These are phyloP conservation scores for Daldinia vernicosa DNA, from an alignment of 495 filamentous ascomycete genomes.

Conservation along the genomic window DNA sequence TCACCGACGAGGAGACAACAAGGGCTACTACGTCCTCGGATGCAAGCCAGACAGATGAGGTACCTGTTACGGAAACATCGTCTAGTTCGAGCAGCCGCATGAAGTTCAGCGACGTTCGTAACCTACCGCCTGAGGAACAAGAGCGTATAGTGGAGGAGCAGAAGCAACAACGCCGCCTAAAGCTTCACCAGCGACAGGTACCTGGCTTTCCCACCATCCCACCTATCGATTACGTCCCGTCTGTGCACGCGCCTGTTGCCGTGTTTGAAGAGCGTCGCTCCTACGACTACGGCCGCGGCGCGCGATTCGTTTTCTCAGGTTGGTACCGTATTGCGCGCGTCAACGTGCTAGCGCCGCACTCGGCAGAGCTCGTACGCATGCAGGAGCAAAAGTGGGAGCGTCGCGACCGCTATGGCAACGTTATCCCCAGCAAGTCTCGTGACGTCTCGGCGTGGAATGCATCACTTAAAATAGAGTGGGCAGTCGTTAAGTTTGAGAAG, in stretches of 20 bases:
- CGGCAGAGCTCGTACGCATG: conserved; percentile 40
- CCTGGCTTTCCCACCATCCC: conserved; percentile 17
- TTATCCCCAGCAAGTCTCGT: conserved; percentile 1
- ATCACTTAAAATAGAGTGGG: conserved; percentile 36
- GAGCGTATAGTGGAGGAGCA: conserved; percentile 4
- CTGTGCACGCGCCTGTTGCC: conserved; percentile 22
- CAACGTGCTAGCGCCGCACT: conserved; percentile 37
- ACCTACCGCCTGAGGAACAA: conserved; percentile 7
- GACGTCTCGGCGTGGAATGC: conserved; percentile 21
- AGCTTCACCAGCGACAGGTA: not conserved
- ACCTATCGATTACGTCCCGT: conserved; percentile 40
- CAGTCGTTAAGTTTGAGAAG: conserved; percentile 39
- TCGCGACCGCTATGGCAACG: conserved; percentile 26
- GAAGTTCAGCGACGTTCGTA: conserved; percentile 22
- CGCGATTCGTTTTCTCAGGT: conserved; percentile 33
- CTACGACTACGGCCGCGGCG: not conserved
- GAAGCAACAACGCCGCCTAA: not conserved
- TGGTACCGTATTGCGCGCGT: conserved; percentile 40
- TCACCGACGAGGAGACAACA: not conserved
- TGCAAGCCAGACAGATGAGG: not conserved
- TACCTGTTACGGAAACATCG: not conserved
- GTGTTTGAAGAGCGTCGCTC: conserved; percentile 32
- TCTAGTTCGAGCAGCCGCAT: conserved; percentile 2
- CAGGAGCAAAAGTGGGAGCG: conserved; percentile 41
- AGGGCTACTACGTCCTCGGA: not conserved